Conservation (phyloP, 768 basidiomycete genomes). For the Tricholoma furcatifolium region DNA sequence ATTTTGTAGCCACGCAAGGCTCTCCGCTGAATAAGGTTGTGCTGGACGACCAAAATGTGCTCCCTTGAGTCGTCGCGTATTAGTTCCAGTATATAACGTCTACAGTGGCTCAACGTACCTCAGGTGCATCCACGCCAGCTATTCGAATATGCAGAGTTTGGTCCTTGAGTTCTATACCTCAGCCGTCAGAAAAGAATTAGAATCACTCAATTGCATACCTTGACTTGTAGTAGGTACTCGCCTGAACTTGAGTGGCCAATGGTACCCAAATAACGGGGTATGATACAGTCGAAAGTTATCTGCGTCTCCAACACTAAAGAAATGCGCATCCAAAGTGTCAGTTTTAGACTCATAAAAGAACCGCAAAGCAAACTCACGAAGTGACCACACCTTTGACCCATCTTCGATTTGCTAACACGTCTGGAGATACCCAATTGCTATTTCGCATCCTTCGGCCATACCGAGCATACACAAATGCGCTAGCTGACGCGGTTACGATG, state of each 20-base stretch:
- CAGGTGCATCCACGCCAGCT: constrained; percentile 91
- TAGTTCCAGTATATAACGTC: not conserved
- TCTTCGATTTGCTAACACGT: constrained; percentile 51
- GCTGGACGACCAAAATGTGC: constrained; percentile 81
- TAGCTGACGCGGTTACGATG: constrained; percentile 31
- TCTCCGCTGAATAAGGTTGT: constrained; percentile 76
- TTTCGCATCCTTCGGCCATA: constrained; percentile 61
- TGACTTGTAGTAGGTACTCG: constrained; percentile 55
- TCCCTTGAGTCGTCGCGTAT: constrained; percentile 39
- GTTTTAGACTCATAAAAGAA: not conserved
- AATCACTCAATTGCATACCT: constrained; percentile 37
- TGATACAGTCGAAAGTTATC: constrained; percentile 92
- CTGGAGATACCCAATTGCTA: constrained; percentile 69
- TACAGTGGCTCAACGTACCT: constrained; percentile 45
- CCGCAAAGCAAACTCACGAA: constrained; percentile 41
- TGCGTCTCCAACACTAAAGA: constrained; percentile 71
- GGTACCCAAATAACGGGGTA: constrained; percentile 74
- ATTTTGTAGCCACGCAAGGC: constrained; percentile 66
- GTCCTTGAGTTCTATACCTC: constrained; percentile 65
- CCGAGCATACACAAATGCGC: constrained; percentile 41
- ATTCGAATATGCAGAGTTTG: constrained; percentile 87
- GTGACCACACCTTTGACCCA: constrained; percentile 85
- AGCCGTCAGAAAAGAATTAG: not conserved
- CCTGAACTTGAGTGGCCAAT: constrained; percentile 71
- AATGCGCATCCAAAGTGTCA: not conserved